phyloP scores from a whole-genome alignment of 2,329 filamentous ascomycete genomes.

The Neonectria sp. region DNA sequence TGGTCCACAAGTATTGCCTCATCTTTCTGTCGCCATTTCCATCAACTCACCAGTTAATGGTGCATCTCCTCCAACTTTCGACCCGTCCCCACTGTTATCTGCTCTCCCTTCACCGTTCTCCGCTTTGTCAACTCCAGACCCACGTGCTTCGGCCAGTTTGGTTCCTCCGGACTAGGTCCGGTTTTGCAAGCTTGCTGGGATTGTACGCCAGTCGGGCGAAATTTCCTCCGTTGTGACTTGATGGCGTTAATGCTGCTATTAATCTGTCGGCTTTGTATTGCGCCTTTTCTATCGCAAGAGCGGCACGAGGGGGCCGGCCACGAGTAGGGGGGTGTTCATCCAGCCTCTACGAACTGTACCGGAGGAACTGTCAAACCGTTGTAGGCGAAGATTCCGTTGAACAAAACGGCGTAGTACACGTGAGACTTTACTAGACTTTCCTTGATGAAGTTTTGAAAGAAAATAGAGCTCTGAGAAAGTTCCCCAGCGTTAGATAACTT shows the following conservation, averaged over 20 bases:
- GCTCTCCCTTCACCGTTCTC: too few relatives aligned
- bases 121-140: not conserved
- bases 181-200: not conserved
- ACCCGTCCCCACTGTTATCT: too few relatives aligned
- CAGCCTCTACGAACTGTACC: too few relatives aligned
- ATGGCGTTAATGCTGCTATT: not conserved
- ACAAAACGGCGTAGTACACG: fast-evolving
- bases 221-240: not conserved
- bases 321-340: not conserved
- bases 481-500: too few relatives aligned
- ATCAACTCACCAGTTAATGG: not conserved
- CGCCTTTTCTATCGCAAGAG: not conserved
- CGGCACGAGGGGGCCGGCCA: not conserved
- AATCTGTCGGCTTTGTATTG: not conserved
- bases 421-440: not conserved
- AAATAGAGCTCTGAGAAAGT: too few relatives aligned
- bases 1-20: not conserved
- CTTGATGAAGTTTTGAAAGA: not conserved
- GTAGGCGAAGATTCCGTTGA: not conserved
- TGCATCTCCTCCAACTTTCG: too few relatives aligned
- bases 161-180: not conserved
- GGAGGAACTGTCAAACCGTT: not conserved
- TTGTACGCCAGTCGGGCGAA: not conserved
- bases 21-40: not conserved
- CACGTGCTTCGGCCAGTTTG: not conserved